A percentile compares a stretch with the other conserved stretches of the same genome.
Evolutionary conservation across 148 eudicot species (phyloP).

Genomic region (Camellia japonica): DNA sequence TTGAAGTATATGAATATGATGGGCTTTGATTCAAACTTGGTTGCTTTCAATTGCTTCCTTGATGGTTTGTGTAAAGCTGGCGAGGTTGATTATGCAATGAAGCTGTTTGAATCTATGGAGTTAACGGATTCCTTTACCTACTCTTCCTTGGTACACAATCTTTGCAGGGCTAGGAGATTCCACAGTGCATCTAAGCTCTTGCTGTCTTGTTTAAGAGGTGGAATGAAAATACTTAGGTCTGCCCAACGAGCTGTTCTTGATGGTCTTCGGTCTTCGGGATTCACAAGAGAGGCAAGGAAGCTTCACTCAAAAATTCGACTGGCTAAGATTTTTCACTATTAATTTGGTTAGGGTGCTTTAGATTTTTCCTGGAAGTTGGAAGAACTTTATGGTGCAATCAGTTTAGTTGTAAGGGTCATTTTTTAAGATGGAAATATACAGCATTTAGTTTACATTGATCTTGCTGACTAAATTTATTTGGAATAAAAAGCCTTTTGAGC

Average conservation of each 20-base stretch:
- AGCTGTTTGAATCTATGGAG: constrained; percentile 60
- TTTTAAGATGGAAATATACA: not conserved
- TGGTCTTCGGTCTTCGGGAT: constrained; percentile 56
- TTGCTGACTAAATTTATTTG: not conserved
- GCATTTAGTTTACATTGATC: not conserved
- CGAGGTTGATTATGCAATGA: constrained; percentile 52
- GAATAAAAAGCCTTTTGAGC: not conserved
- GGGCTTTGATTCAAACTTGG: constrained; percentile 54
- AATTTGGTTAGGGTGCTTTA: constrained; percentile 10
- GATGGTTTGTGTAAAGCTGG: constrained; percentile 69
- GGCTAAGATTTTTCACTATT: constrained; percentile 40
- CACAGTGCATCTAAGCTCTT: constrained; percentile 67
- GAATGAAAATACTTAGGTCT: constrained; percentile 54
- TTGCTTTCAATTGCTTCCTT: constrained; percentile 65
- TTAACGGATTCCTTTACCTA: constrained; percentile 79
- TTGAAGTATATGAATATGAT: constrained; percentile 36
- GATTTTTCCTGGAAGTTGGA: not conserved
- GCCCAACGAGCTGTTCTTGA: constrained; percentile 62
- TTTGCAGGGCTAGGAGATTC: constrained; percentile 68
- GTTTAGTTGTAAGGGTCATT: not conserved
- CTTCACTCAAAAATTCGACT: constrained; percentile 47
- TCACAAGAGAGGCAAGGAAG: constrained; percentile 36
- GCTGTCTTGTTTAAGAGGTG: constrained; percentile 59
- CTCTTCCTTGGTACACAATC: constrained; percentile 77
- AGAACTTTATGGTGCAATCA: not conserved